Conservation (phyloP, 1,284 basidiomycete genomes). For the Athelia sp. region DNA sequence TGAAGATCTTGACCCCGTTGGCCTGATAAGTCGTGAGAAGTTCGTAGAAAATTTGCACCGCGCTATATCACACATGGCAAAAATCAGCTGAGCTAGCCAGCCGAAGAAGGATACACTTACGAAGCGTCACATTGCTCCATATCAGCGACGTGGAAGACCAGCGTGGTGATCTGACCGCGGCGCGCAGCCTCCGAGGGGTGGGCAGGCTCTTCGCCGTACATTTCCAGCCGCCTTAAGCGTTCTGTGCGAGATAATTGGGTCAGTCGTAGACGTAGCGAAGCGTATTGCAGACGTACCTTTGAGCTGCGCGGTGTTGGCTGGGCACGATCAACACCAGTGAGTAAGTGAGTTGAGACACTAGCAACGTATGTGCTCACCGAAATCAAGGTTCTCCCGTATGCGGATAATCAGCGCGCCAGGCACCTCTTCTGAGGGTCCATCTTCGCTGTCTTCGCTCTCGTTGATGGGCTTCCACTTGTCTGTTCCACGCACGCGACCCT, state of each 20-base stretch:
- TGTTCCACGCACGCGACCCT: conserved; percentile 80
- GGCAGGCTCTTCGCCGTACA: conserved; percentile 71
- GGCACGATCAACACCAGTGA: conserved; percentile 1
- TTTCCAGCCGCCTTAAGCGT: conserved; percentile 74
- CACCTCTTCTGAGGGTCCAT: conserved; percentile 57
- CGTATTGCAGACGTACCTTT: conserved; percentile 48
- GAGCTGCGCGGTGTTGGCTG: conserved; percentile 88
- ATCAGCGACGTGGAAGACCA: conserved; percentile 89
- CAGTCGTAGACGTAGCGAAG: not conserved
- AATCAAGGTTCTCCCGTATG: conserved; percentile 78
- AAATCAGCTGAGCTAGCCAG: conserved; percentile 1
- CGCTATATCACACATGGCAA: conserved; percentile 39
- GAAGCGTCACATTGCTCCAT: conserved; percentile 83
- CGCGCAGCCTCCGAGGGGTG: conserved; percentile 87
- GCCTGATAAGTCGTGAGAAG: conserved; percentile 73
- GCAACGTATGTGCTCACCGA: conserved; percentile 44
- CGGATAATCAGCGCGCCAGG: conserved; percentile 78
- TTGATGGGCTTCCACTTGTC: conserved; percentile 79
- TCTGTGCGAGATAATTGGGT: conserved; percentile 39
- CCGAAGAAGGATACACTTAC: conserved; percentile 37
- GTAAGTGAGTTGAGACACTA: not conserved
- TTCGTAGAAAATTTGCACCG: conserved; percentile 83
- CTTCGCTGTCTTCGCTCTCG: conserved; percentile 70
- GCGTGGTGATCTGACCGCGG: conserved; percentile 66
- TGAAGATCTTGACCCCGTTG: conserved; percentile 71